Evolutionary conservation across 441 rosid species (phyloP).

Genomic region (Pelargonium australe): DNA sequence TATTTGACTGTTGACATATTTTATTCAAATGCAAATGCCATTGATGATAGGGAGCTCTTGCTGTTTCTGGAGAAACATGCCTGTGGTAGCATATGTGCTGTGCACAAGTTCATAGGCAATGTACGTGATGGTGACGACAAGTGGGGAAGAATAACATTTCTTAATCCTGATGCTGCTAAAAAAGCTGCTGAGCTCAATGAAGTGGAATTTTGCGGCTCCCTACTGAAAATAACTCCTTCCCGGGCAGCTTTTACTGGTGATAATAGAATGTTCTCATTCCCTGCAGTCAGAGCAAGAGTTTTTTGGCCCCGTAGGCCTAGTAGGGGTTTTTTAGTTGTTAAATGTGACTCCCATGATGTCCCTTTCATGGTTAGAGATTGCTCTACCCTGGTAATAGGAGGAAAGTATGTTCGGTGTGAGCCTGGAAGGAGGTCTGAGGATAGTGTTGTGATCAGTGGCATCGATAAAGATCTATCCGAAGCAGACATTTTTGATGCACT

Average conservation of each 20-base stretch:
- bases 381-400: conserved; percentile 20
- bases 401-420: conserved; percentile 15
- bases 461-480: conserved; percentile 23
- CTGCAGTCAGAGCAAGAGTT: conserved; percentile 56
- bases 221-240: conserved; percentile 44
- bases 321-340: conserved; percentile 31
- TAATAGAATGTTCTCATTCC: conserved; percentile 39
- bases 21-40: conserved; percentile 35
- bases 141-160: conserved; percentile 69
- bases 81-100: conserved; percentile 48
- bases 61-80: conserved; percentile 52
- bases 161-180: conserved; percentile 53
- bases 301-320: conserved; percentile 55
- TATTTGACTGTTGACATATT: conserved; percentile 59
- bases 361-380: conserved; percentile 10
- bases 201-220: conserved; percentile 47
- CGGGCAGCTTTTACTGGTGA: conserved; percentile 37
- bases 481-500: conserved; percentile 15
- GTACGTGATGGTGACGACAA: conserved; percentile 39
- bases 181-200: conserved; percentile 45
- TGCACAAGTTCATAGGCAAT: conserved; percentile 37
- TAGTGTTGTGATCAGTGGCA: conserved; percentile 7
- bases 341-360: conserved; percentile 13
- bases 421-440: neutral
- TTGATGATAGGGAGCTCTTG: conserved; percentile 67